Percentiles rank a stretch among this genome's conserved stretches.
These are phyloP conservation scores for Mentha longifolia DNA, from an alignment of 257 asterid genomes.

Conservation along the genomic window DNA sequence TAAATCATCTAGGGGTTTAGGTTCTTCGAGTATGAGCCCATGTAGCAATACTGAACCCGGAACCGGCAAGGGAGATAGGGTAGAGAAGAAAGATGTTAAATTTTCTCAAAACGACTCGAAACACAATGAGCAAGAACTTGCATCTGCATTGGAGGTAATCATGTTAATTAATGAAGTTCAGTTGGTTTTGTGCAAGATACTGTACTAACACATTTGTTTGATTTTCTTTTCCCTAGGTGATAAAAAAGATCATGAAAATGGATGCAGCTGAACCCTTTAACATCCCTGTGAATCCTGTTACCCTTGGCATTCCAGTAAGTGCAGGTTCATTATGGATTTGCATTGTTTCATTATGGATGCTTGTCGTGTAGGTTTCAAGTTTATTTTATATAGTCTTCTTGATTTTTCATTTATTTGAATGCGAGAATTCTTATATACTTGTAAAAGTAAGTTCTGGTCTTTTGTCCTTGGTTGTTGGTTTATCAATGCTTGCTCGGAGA, in stretches of 20 bases:
- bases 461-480: conserved; percentile 20
- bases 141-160: conserved; percentile 81
- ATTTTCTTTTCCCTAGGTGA: conserved; percentile 57
- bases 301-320: conserved; percentile 72
- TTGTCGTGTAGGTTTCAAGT: conserved; percentile 1
- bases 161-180: conserved; percentile 19
- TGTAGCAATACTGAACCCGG: conserved; percentile 64
- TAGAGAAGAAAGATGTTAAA: conserved; percentile 60
- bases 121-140: conserved; percentile 72
- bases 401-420: conserved; percentile 19
- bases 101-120: conserved; percentile 48
- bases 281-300: conserved; percentile 84
- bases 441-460: not conserved
- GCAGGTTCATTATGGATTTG: conserved; percentile 19
- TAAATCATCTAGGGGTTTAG: conserved; percentile 72
- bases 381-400: not conserved
- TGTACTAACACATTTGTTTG: conserved; percentile 8
- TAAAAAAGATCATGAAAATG: conserved; percentile 89
- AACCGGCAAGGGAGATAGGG: conserved; percentile 54
- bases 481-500: not conserved
- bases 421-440: not conserved
- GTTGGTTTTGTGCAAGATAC: conserved; percentile 20
- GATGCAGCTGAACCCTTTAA: conserved; percentile 96
- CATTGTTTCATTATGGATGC: conserved; percentile 23
- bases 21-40: conserved; percentile 85